A percentile compares a stretch with the other conserved stretches of the same genome.
These are phyloP conservation scores for Rhizophagus sp. DNA, from an alignment of 192 early-diverging fungal species.

Conservation along the genomic window DNA sequence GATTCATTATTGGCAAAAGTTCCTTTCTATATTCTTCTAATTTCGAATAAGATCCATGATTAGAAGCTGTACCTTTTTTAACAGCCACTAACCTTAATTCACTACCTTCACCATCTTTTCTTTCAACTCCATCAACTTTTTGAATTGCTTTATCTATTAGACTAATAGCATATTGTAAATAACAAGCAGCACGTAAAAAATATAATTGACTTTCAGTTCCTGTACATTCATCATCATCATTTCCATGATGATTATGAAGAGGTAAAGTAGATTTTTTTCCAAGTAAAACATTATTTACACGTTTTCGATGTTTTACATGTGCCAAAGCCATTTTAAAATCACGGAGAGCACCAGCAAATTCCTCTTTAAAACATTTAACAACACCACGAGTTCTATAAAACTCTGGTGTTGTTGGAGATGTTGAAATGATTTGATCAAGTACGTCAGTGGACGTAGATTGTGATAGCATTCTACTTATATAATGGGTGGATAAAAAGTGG, in stretches of 20 bases:
- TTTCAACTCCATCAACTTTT: conserved; percentile 25
- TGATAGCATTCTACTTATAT: conserved; percentile 29
- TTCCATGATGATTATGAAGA: conserved; percentile 27
- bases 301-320: conserved; percentile 27
- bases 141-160: conserved; percentile 27
- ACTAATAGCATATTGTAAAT: conserved; percentile 29
- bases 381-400: conserved; percentile 29
- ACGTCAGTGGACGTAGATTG: conserved; percentile 30
- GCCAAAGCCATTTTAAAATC: conserved; percentile 27
- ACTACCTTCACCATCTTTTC: conserved; percentile 19
- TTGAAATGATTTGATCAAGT: conserved; percentile 22
- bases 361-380: conserved; percentile 31
- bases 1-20: conserved; percentile 22
- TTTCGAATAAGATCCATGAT: not conserved
- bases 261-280: conserved; percentile 19
- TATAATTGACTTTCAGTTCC: conserved; percentile 26
- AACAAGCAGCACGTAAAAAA: conserved; percentile 28
- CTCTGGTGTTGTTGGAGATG: conserved; percentile 25
- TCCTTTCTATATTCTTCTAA: conserved; percentile 15
- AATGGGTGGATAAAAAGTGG: conserved; percentile 15
- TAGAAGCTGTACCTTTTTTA: conserved; percentile 1
- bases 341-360: conserved; percentile 25
- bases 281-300: conserved; percentile 23
- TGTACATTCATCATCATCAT: conserved; percentile 21
- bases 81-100: conserved; percentile 4